Evolutionary conservation across 2,329 filamentous ascomycete species (phyloP), one percentile per base, ranked within the genome.

Genomic region (Neoarthrinium moseri): DNA sequence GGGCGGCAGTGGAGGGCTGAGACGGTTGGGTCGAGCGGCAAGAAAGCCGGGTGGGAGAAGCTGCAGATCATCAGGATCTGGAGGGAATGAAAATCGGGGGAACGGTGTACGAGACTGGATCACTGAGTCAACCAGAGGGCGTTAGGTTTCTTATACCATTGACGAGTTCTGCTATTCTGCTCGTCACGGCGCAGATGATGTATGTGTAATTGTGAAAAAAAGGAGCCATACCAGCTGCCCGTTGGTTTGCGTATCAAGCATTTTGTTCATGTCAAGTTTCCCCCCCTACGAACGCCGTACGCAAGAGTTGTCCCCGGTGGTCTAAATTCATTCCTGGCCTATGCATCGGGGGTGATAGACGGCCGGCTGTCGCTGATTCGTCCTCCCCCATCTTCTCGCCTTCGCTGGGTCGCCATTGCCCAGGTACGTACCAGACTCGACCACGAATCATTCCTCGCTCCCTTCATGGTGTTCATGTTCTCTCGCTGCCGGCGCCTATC

Each of bases 41-140:
- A 86, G 73, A 83, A 87, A 65, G 92, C 87, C 23, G 94, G 94
- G 0, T 96, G 92, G 91, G 94, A 99, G 72, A 95, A 87, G 70
- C 73, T 99, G 66, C 86, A 91, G 61, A 87, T 99, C 57, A 73
- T 97, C 56, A 81, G 91, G 62, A 87, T 96, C 62, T 95, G 89
- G 87, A 80, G 82, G 58, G 73, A 73, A 30, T 47, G n/a, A n/a
- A n/a, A n/a, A n/a, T n/a, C n/a, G n/a, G n/a, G n/a, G n/a, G n/a
- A n/a, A n/a, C n/a, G n/a, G n/a, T n/a, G n/a, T n/a, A n/a, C n/a
- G n/a, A n/a, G n/a, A n/a, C n/a, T n/a, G n/a, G n/a, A n/a, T n/a
- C n/a, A n/a, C 39, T 38, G 20, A 6, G 13, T 45, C 18, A 21
- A 32, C 13, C 13, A 32, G n/a, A 17, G 22, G 17, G 26, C 35